Conservation (phyloP, 371 early-diverging fungal genomes). For the Capillidium heterosporum region DNA sequence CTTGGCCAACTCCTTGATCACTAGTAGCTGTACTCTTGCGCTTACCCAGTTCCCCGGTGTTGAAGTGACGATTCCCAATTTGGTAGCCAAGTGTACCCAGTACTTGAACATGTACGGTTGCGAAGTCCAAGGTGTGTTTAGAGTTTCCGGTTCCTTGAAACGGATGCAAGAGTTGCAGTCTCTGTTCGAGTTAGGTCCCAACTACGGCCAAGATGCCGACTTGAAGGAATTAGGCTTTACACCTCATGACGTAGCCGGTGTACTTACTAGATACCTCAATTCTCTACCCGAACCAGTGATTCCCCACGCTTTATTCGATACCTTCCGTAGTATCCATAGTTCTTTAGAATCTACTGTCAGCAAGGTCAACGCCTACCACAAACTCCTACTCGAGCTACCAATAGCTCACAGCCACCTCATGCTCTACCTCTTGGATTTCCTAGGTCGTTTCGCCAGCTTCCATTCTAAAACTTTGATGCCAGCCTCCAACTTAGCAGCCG, state of each 20-base stretch:
- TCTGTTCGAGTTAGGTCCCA: conserved; percentile 30
- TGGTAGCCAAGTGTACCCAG: not conserved
- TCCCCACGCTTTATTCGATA: conserved; percentile 23
- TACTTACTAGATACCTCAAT: conserved; percentile 41
- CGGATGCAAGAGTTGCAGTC: conserved; percentile 30
- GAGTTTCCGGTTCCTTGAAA: conserved; percentile 39
- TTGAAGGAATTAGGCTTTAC: conserved; percentile 22
- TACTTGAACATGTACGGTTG: not conserved
- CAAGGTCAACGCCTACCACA: conserved; percentile 27
- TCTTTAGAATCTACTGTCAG: conserved; percentile 8
- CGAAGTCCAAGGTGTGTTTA: conserved; percentile 26
- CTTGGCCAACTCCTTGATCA: too few relatives aligned
- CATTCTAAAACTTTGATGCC: conserved; percentile 33
- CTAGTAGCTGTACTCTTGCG: too few relatives aligned
- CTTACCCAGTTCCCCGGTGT: not conserved
- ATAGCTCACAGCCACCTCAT: conserved; percentile 29
- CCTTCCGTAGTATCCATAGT: conserved; percentile 19
- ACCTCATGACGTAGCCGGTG: conserved; percentile 41
- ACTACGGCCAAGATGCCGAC: conserved; percentile 26
- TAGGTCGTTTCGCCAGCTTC: conserved; percentile 26
- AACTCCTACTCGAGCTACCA: conserved; percentile 26
- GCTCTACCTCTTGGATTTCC: conserved; percentile 33
- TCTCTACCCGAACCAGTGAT: conserved; percentile 39
- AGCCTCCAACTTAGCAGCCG: conserved; percentile 27
- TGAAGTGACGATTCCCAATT: not conserved